These are phyloP conservation scores for Heterobasidion occidentale DNA, from an alignment of 1,284 basidiomycete genomes.

Conservation along the genomic window DNA sequence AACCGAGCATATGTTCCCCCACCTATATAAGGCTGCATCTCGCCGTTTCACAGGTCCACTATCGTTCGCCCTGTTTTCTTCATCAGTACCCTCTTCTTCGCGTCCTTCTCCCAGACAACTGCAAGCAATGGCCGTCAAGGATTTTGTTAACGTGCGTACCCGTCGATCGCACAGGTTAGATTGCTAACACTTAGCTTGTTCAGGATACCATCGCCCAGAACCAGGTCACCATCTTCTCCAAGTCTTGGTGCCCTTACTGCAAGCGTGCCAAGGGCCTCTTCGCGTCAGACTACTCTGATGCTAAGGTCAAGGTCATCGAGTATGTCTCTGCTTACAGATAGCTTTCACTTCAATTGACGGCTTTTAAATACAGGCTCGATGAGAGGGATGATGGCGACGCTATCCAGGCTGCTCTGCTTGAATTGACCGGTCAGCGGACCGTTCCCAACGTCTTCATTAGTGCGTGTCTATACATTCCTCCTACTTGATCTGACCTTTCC, in stretches of 20 bases:
- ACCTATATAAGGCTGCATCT: slow-evolving; percentile 7
- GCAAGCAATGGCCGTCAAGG: slow-evolving; percentile 29
- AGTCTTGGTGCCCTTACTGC: slow-evolving; percentile 60
- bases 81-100: slow-evolving; percentile 19
- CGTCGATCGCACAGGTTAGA: neutral
- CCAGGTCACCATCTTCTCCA: slow-evolving; percentile 66
- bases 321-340: slow-evolving; percentile 24
- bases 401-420: slow-evolving; percentile 52
- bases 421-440: slow-evolving; percentile 54
- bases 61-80: slow-evolving; percentile 15
- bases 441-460: slow-evolving; percentile 68
- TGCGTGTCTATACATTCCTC: slow-evolving; percentile 26
- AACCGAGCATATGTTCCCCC: neutral
- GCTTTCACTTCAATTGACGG: neutral
- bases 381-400: slow-evolving; percentile 41
- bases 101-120: slow-evolving; percentile 29
- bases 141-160: slow-evolving; percentile 32
- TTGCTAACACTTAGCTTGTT: neutral
- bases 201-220: slow-evolving; percentile 47
- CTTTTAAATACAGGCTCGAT: slow-evolving; percentile 26
- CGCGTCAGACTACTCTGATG: slow-evolving; percentile 35
- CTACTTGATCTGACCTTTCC: neutral
- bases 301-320: slow-evolving; percentile 50
- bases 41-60: slow-evolving; percentile 9
- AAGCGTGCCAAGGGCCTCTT: slow-evolving; percentile 51